Evolutionary conservation across 306 rosid species (phyloP).

Genomic region (Gynostemma pentaphyllum): DNA sequence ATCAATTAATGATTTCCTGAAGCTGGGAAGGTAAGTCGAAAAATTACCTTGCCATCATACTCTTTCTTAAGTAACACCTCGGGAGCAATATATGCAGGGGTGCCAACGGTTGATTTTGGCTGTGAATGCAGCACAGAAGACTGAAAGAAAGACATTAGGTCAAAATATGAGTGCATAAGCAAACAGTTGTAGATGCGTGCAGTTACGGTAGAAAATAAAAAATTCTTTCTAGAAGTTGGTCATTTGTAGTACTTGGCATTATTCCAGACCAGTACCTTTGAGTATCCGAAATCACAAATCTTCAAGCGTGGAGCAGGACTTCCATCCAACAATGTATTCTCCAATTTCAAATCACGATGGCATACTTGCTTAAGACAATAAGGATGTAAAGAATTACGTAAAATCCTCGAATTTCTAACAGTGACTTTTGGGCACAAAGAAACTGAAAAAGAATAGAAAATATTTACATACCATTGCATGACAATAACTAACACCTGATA

Average conservation of each 20-base stretch:
- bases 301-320: slow-evolving; percentile 90
- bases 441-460: background rate
- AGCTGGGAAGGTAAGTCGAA: background rate
- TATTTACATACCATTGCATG: slow-evolving; percentile 60
- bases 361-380: slow-evolving; percentile 69
- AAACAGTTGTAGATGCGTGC: background rate
- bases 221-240: background rate
- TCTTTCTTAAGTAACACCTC: slow-evolving; percentile 94
- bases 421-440: background rate
- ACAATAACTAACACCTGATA: slow-evolving; percentile 95
- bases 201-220: background rate
- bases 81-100: slow-evolving; percentile 96
- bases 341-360: slow-evolving; percentile 89
- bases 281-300: slow-evolving; percentile 91
- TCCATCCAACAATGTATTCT: slow-evolving; percentile 91
- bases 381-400: slow-evolving; percentile 12
- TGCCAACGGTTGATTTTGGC: slow-evolving; percentile 95
- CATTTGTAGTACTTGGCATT: background rate
- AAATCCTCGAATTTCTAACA: slow-evolving; percentile 7
- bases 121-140: slow-evolving; percentile 92
- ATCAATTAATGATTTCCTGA: background rate
- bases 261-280: slow-evolving; percentile 42
- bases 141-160: slow-evolving; percentile 29
- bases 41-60: slow-evolving; percentile 90
- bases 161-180: slow-evolving; percentile 17